phyloP scores from a whole-genome alignment of 805 yeast genomes.

The Ogataea trehaloabstinens region DNA sequence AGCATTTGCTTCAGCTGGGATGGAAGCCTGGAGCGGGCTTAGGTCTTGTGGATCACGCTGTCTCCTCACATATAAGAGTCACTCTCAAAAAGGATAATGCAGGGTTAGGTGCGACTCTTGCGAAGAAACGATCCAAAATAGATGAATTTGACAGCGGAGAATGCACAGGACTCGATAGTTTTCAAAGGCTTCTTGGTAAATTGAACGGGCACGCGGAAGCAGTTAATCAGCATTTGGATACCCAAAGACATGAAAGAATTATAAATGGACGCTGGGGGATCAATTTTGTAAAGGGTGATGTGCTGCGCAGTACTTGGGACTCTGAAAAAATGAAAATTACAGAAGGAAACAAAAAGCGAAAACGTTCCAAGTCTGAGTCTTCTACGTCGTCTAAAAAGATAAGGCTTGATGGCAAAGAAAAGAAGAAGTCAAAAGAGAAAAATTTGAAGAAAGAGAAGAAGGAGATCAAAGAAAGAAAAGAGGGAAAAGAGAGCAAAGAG shows the following conservation, averaged over 20 bases:
- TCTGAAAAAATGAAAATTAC: conserved; percentile 41
- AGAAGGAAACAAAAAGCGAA: conserved; percentile 23
- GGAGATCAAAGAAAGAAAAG: conserved; percentile 30
- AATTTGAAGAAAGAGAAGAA: conserved; percentile 23
- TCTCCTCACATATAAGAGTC: conserved; percentile 81
- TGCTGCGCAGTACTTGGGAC: conserved; percentile 81
- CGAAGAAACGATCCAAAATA: conserved; percentile 42
- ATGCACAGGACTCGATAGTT: conserved; percentile 87
- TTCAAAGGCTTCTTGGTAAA: conserved; percentile 85
- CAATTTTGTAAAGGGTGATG: conserved; percentile 82
- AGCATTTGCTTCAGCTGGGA: conserved; percentile 76
- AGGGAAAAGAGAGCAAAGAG: conserved; percentile 29
- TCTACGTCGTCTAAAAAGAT: conserved; percentile 28
- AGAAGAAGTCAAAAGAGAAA: conserved; percentile 24
- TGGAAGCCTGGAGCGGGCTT: conserved; percentile 93
- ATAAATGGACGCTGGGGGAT: conserved; percentile 89
- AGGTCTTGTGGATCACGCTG: conserved; percentile 66
- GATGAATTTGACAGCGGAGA: conserved; percentile 80
- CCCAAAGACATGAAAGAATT: conserved; percentile 64
- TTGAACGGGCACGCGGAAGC: conserved; percentile 81
- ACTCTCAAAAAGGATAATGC: conserved; percentile 74
- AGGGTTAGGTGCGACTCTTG: conserved; percentile 86
- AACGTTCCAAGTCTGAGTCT: conserved; percentile 22
- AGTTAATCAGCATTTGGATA: conserved; percentile 62
- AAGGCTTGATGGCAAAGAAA: conserved; percentile 28